phyloP scores from a whole-genome alignment of 2,329 filamentous ascomycete species.

The Cryoendolithus antarcticus region DNA sequence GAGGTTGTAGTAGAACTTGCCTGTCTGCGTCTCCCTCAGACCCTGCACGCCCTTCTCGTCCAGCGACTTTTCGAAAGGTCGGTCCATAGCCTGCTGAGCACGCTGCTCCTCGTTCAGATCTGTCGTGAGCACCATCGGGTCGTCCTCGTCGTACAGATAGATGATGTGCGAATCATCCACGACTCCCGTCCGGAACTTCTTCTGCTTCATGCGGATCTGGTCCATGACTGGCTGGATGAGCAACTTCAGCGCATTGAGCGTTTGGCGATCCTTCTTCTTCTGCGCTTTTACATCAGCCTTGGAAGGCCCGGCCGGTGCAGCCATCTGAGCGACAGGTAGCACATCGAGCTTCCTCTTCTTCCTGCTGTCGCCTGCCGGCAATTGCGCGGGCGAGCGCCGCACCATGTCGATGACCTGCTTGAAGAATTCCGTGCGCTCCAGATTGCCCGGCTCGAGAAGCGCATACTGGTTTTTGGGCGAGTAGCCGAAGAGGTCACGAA shows the following conservation, averaged over 20 bases:
- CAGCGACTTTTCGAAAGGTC: conserved; percentile 67
- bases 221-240: conserved; percentile 92
- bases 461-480: conserved; percentile 65
- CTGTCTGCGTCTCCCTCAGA: conserved; percentile 59
- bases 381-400: conserved; percentile 66
- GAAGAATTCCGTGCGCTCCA: conserved; percentile 67
- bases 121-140: conserved; percentile 53
- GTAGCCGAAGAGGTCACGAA: conserved; percentile 73
- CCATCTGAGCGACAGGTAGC: conserved; percentile 57
- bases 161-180: conserved; percentile 62
- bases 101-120: conserved; percentile 45
- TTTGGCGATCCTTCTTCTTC: conserved; percentile 69
- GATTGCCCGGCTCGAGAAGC: conserved; percentile 52
- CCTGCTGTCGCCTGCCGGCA: conserved; percentile 73
- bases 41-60: conserved; percentile 71
- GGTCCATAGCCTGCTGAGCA: conserved; percentile 42
- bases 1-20: conserved; percentile 89
- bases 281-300: conserved; percentile 72
- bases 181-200: conserved; percentile 70
- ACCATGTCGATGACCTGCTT: conserved; percentile 61
- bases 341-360: conserved; percentile 74
- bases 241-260: conserved; percentile 78
- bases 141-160: conserved; percentile 73
- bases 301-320: conserved; percentile 51
- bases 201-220: conserved; percentile 81